Conservation (phyloP, 1,284 basidiomycete species). For the Caloboletus inedulis region DNA sequence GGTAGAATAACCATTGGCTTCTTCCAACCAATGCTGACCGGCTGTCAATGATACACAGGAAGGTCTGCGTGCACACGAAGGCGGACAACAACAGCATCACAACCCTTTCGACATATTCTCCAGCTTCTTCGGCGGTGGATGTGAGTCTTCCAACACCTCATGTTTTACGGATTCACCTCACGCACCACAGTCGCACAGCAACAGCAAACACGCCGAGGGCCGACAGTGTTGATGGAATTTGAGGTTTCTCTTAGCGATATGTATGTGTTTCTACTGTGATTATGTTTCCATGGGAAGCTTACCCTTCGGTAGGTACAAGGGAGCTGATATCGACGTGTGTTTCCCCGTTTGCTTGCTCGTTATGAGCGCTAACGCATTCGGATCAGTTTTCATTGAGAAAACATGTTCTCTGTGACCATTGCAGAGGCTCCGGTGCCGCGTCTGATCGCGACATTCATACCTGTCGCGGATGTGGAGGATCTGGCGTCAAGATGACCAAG, state of each 20-base stretch:
- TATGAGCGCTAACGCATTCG: constrained; percentile 8
- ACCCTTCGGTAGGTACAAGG: constrained; percentile 56
- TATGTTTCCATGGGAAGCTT: constrained; percentile 7
- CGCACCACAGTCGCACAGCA: constrained; percentile 18
- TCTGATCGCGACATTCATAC: constrained; percentile 82
- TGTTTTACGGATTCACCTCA: not conserved
- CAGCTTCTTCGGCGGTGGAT: constrained; percentile 83
- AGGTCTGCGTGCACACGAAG: constrained; percentile 84
- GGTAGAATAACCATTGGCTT: constrained; percentile 37
- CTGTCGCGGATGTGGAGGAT: constrained; percentile 79
- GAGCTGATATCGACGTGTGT: constrained; percentile 77
- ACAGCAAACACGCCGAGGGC: constrained; percentile 73
- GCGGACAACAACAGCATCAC: constrained; percentile 61
- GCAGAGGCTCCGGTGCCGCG: constrained; percentile 87
- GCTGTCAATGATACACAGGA: constrained; percentile 45
- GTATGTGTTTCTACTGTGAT: constrained; percentile 40
- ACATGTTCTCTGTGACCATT: constrained; percentile 87
- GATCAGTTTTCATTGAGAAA: constrained; percentile 87
- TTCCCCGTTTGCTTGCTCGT: not conserved
- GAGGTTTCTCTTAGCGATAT: constrained; percentile 85
- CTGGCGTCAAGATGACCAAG: constrained; percentile 79
- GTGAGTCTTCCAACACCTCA: constrained; percentile 36
- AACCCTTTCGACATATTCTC: constrained; percentile 95
- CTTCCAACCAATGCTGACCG: constrained; percentile 6
- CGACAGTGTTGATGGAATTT: constrained; percentile 81